Base-by-base conservation (phyloP, 2,329 filamentous ascomycete genomes). In the Alternaria alternata region DNA sequence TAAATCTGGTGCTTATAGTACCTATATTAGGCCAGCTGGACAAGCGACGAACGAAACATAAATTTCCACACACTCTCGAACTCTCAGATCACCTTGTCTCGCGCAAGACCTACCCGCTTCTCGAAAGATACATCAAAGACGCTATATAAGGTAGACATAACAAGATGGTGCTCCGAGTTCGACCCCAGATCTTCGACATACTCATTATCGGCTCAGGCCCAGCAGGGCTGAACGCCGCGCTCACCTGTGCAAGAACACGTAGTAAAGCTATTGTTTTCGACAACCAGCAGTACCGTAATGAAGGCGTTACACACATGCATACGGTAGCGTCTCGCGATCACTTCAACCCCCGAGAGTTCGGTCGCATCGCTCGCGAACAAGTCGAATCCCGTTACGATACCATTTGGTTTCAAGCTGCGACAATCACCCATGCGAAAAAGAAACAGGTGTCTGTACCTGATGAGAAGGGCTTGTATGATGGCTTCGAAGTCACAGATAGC, bases 261-360 rank as follows among this genome's bases (percentile, higher is more conserved):
- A 74, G 78, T 54, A 81, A 75, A 14, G 76, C 75, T 22, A 62
- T 83, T 11, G 71, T 85, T 18, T 83, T 84, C 63, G 80, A 83
- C 61, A 78, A 75, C 0, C 67, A 66, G 3, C 61, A 64, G 7
- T 85, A 81, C 65, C 80, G 83, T 54, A 85, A 85, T 62, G 70
- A 68, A 26, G 63, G 66, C 16, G 74, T 79, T 3, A 60, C 64
- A 3, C 79, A 83, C 66, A 83, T 85, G 81, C 83, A 85, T 70
- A 73, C 66, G 0, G 66, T 76, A 4, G 67, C 70, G 1, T 72
- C 73, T 0, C 64, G 74, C 12, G 74, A 75, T 58, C 73, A 76
- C 60, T 34, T 66, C 30, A 59, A 72, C 32, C 73, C 73, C 2
- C 51, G 63, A 34, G 63, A 68, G 18, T 75, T 76, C 62, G 71